phyloP scores from a whole-genome alignment of 768 basidiomycete species.

The Rhizopogon rudus region DNA sequence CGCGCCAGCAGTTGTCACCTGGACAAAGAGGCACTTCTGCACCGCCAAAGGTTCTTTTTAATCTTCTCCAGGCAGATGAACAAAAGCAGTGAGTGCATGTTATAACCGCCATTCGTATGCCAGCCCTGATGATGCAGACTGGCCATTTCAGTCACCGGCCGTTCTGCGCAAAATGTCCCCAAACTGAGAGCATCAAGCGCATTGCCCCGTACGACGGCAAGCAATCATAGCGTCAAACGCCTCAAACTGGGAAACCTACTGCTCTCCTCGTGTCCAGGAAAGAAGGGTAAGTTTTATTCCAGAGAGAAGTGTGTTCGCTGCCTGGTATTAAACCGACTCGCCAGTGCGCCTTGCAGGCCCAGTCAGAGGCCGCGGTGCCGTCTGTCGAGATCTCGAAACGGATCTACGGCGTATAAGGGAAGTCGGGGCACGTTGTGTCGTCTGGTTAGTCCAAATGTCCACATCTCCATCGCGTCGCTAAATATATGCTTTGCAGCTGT shows the following conservation, averaged over 20 bases:
- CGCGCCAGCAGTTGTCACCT: not conserved
- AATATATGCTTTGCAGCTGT: slow-evolving; percentile 44
- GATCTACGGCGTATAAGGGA: slow-evolving; percentile 74
- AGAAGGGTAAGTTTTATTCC: slow-evolving; percentile 59
- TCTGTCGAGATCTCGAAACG: slow-evolving; percentile 75
- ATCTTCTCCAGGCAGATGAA: slow-evolving; percentile 2
- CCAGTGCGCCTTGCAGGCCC: slow-evolving; percentile 71
- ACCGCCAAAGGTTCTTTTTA: not conserved
- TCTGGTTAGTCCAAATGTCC: slow-evolving; percentile 52
- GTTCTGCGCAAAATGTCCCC: not conserved
- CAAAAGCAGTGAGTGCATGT: slow-evolving; percentile 1
- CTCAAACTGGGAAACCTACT: slow-evolving; percentile 75
- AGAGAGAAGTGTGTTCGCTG: not conserved
- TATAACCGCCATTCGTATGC: no score
- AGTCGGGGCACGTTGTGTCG: slow-evolving; percentile 72
- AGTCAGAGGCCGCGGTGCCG: slow-evolving; percentile 71
- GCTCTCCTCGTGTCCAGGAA: slow-evolving; percentile 91
- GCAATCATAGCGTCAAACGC: slow-evolving; percentile 8
- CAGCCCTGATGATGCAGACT: not conserved
- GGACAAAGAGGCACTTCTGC: slow-evolving; percentile 1
- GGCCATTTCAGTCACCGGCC: not conserved
- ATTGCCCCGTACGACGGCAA: slow-evolving; percentile 1
- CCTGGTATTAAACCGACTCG: not conserved
- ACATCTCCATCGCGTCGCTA: not conserved
- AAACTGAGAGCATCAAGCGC: slow-evolving; percentile 10